Evolutionary conservation across 2,329 filamentous ascomycete genomes (phyloP).

Genomic region (Claviceps quebecensis): DNA sequence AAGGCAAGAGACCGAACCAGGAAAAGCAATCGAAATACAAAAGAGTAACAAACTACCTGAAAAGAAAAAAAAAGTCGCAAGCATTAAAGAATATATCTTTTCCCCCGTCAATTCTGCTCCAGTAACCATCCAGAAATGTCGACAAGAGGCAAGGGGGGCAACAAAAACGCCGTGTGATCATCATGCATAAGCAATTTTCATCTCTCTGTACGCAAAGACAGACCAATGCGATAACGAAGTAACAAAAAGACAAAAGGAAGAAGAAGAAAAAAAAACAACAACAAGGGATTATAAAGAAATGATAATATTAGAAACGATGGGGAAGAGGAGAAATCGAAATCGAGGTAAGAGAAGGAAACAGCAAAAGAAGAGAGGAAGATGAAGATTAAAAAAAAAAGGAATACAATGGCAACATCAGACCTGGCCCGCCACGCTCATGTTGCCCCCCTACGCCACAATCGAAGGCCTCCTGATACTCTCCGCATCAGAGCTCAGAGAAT

Average conservation of each 20-base stretch:
- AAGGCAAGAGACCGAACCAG: too few species aligned
- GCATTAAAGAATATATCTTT: too few species aligned
- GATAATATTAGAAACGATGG: neutral
- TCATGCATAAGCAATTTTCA: neutral
- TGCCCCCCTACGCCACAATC: constrained; percentile 2
- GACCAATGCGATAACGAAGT: neutral
- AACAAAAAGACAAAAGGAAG: too few species aligned
- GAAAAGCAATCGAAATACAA: too few species aligned
- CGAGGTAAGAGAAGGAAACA: neutral
- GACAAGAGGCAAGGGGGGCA: too few species aligned
- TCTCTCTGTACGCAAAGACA: neutral
- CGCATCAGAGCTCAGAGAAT: constrained; percentile 1
- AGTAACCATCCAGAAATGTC: too few species aligned
- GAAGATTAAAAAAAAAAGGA: neutral
- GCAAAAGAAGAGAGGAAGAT: neutral
- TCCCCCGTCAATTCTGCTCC: too few species aligned
- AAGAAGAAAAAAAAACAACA: neutral
- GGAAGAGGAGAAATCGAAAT: neutral
- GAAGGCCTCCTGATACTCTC: constrained; percentile 14
- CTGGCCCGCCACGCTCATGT: neutral
- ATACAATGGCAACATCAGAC: neutral
- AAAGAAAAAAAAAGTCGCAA: too few species aligned
- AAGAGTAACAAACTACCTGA: too few species aligned
- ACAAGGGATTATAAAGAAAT: neutral
- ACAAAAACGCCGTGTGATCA: too few species aligned